Base-by-base conservation (phyloP, 768 basidiomycete species). In the Trametes cubensis region DNA sequence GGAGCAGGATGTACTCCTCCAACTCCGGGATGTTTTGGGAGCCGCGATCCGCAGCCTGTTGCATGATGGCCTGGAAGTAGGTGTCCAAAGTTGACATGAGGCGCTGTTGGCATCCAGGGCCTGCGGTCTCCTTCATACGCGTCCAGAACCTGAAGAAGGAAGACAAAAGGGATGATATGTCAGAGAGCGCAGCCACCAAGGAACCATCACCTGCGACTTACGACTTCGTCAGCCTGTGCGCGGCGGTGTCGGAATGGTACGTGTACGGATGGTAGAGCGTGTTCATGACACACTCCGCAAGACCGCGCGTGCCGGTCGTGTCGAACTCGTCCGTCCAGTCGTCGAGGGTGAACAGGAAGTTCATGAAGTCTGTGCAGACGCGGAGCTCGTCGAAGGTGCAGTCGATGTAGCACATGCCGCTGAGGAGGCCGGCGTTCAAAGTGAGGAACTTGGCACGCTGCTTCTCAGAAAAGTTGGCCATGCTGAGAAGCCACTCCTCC, bases 351-450 rank as follows among this genome's bases (percentile, higher is more conserved):
- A 81, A 79, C 41, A 79, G 66, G 69, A 73, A 78, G 65, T 74
- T 75, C 84, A 90, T 82, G 67, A 87, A 89, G 73, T 90, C 88
- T 3, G 83, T 82, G 63, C 86, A 81, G 62, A 87, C 81, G 30
- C 85, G 83, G 40, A 90, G 81, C 51, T 84, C 82, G 63, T 83
- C 80, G 45, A 77, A 71, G n/a, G 82, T 74, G 21, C 82, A 76
- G 25, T 80, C 80, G 59, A 83, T 80, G 71, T 89, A 90, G 71
- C 85, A 87, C 69, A 77, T 81, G 2, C 85, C 86, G 38, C 86
- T 83, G 64, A 90, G 82, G 64, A 86, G 84, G 46, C 87, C 86
- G 14, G 85, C 85, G 63, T 87, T 83, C 57, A 88, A 78, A 28
- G 83, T 85, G 66, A 79, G 78, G 55, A 89, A 80, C 39, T 61